Percentiles rank a stretch among this genome's conserved stretches.
Conservation (phyloP, 1,284 basidiomycete species). For the Moesziomyces globuligerus region DNA sequence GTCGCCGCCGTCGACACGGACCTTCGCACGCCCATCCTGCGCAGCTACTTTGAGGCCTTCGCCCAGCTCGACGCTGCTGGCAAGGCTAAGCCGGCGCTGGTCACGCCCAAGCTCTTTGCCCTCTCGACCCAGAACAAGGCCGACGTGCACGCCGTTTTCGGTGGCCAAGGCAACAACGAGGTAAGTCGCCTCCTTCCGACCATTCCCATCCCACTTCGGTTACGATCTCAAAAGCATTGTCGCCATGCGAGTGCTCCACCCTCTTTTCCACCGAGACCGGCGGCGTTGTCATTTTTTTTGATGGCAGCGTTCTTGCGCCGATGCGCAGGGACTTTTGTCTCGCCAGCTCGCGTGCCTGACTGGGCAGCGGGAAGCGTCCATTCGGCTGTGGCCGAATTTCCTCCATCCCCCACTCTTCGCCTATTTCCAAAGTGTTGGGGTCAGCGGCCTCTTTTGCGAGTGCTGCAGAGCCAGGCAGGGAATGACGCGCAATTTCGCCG, state of each 20-base stretch:
- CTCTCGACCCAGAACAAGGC: slow-evolving; percentile 78
- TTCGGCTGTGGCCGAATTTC: neutral
- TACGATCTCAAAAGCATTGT: neutral
- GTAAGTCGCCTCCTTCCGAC: slow-evolving; percentile 61
- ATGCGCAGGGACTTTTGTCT: slow-evolving; percentile 1
- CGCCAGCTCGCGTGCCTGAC: neutral
- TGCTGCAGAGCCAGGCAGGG: neutral
- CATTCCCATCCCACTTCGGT: neutral
- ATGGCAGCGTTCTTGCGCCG: neutral
- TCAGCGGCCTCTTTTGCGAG: neutral
- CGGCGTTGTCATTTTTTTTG: neutral
- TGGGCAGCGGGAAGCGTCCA: neutral
- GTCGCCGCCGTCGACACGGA: slow-evolving; percentile 80
- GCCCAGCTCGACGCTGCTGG: slow-evolving; percentile 76
- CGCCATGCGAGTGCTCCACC: neutral
- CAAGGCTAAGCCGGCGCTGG: slow-evolving; percentile 72
- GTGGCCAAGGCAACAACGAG: slow-evolving; percentile 98
- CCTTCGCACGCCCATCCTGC: slow-evolving; percentile 79
- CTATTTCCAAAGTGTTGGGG: neutral
- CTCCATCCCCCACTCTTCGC: neutral
- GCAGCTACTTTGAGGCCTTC: slow-evolving; percentile 82
- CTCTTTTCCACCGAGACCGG: neutral
- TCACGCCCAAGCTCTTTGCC: slow-evolving; percentile 76
- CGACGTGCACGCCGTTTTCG: slow-evolving; percentile 91
- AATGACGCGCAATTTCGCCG: neutral